Percentiles rank a stretch among this genome's conserved stretches.
phyloP scores from a whole-genome alignment of 2,329 filamentous ascomycete species.

The Colletotrichum lentis region DNA sequence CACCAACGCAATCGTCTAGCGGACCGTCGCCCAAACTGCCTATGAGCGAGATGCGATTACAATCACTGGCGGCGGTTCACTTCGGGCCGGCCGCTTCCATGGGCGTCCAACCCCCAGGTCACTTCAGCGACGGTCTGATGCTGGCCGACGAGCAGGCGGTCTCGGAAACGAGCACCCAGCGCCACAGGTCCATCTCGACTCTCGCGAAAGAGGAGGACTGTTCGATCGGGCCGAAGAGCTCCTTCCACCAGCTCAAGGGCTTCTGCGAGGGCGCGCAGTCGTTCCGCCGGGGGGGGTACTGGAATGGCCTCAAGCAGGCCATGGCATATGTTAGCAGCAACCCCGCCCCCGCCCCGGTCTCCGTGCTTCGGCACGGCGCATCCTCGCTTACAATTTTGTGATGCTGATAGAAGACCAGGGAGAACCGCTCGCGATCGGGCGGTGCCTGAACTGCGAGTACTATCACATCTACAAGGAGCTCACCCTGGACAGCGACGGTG shows the following conservation, averaged over 20 bases:
- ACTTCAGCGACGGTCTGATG: constrained; percentile 33
- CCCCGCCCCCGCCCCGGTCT: constrained; percentile 41
- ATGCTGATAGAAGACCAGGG: constrained; percentile 32
- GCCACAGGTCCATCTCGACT: constrained; percentile 3
- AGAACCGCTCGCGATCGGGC: constrained; percentile 39
- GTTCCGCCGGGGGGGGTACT: constrained; percentile 48
- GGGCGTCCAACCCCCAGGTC: constrained; percentile 3
- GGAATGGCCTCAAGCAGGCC: constrained; percentile 48
- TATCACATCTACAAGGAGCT: constrained; percentile 45
- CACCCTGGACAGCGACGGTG: constrained; percentile 44
- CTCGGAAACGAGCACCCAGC: constrained; percentile 6
- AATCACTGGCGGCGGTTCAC: constrained; percentile 11
- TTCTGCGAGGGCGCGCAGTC: constrained; percentile 52
- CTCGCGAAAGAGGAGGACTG: constrained; percentile 21
- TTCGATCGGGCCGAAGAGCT: constrained; percentile 47
- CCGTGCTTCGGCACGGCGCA: neutral
- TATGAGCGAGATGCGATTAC: constrained; percentile 12
- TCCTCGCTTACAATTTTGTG: constrained; percentile 27
- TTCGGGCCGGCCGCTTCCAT: constrained; percentile 2
- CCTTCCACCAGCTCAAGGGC: constrained; percentile 47
- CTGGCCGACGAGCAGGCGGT: constrained; percentile 25
- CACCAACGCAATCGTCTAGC: constrained; percentile 4
- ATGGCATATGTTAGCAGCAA: constrained; percentile 34
- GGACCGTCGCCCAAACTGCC: neutral
- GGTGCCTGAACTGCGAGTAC: constrained; percentile 44